phyloP scores from a whole-genome alignment of 257 asterid species.

The Solanum commersonii region DNA sequence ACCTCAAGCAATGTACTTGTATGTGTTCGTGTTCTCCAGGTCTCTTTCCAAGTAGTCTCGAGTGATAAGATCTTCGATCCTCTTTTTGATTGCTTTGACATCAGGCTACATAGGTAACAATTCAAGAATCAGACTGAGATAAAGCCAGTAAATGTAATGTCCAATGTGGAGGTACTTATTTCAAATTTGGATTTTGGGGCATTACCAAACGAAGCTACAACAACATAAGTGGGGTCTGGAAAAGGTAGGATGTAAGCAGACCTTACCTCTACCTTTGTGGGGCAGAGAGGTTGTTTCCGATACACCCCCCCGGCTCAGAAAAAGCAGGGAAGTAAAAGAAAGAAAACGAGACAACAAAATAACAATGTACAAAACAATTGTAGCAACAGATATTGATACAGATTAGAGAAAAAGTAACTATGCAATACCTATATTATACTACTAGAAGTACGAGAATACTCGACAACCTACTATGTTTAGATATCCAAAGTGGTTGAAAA shows the following conservation, averaged over 20 bases:
- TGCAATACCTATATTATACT: neutral
- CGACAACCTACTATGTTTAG: neutral
- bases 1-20: conserved; percentile 33
- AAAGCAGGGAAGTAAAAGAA: neutral
- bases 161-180: neutral
- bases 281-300: neutral
- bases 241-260: neutral
- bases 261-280: neutral
- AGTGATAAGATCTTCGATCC: conserved; percentile 46
- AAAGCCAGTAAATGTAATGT: neutral
- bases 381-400: neutral
- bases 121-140: neutral
- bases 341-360: neutral
- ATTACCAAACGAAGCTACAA: neutral
- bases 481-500: neutral
- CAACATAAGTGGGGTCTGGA: neutral
- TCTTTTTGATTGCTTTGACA: conserved; percentile 35
- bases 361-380: neutral
- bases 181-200: neutral
- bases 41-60: conserved; percentile 49
- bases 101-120: conserved; percentile 30
- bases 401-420: neutral
- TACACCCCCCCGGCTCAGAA: neutral
- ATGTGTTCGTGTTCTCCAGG: conserved; percentile 25
- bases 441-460: neutral